These are phyloP conservation scores for Lophium mytilinum DNA, from an alignment of 495 filamentous ascomycete species.

Conservation along the genomic window DNA sequence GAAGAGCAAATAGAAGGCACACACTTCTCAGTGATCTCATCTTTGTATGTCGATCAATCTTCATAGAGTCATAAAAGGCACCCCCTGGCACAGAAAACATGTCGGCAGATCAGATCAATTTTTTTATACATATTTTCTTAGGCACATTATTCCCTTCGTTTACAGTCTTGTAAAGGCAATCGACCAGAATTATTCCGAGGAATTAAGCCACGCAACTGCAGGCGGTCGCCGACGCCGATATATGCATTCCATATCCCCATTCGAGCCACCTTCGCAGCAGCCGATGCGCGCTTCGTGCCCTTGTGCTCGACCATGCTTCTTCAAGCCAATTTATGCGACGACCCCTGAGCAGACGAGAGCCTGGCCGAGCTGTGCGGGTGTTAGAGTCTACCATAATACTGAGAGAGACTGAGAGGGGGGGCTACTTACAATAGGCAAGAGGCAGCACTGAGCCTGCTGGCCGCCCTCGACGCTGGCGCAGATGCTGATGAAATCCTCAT, in stretches of 20 bases:
- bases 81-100: no score
- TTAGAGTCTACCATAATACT: no score
- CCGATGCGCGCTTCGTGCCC: background rate
- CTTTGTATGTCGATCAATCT: no score
- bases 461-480: slow-evolving; percentile 26
- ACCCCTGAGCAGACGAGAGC: slow-evolving; percentile 22
- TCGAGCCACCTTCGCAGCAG: background rate
- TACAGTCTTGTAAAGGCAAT: no score
- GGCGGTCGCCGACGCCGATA: background rate
- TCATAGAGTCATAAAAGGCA: no score
- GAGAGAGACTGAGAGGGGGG: background rate
- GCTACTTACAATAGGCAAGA: slow-evolving; percentile 21
- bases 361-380: slow-evolving; percentile 13
- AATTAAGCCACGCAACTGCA: background rate
- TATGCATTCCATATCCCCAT: background rate
- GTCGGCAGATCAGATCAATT: no score
- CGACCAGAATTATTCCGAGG: background rate
- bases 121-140: no score
- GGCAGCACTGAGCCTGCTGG: slow-evolving; percentile 37
- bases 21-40: no score
- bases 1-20: no score
- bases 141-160: no score
- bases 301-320: background rate
- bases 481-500: slow-evolving; percentile 19
- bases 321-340: background rate